These are phyloP conservation scores for Phytophthora pluvialis DNA, from an alignment of 352 stramenopile genomes.

Conservation along the genomic window DNA sequence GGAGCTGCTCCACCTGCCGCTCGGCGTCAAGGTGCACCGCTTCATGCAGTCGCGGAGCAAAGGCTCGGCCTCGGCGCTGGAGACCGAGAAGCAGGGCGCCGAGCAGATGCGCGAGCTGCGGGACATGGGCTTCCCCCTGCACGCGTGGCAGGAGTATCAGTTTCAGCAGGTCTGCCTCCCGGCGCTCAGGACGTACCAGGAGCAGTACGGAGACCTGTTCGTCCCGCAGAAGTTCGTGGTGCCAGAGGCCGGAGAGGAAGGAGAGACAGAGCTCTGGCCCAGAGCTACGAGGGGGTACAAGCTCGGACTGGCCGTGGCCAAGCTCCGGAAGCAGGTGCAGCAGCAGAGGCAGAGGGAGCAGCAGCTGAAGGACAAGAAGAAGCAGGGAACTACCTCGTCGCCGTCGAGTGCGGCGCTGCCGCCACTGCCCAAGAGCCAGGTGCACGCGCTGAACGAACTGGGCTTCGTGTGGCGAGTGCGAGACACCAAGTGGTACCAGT, in stretches of 20 bases:
- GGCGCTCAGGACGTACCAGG: conserved; percentile 83
- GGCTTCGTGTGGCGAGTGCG: conserved; percentile 93
- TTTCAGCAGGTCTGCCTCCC: conserved; percentile 68
- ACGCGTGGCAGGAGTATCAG: conserved; percentile 66
- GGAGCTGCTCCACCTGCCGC: conserved; percentile 55
- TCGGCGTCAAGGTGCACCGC: conserved; percentile 65
- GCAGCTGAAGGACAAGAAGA: conserved; percentile 28
- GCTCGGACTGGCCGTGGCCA: conserved; percentile 89
- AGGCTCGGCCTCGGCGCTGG: conserved; percentile 24
- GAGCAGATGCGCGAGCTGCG: conserved; percentile 49
- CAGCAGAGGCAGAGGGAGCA: conserved; percentile 33
- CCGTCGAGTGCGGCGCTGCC: conserved; percentile 19
- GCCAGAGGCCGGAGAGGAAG: conserved; percentile 43
- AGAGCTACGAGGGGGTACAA: conserved; percentile 81
- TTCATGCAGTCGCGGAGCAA: conserved; percentile 49
- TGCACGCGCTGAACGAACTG: conserved; percentile 83
- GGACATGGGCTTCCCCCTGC: conserved; percentile 63
- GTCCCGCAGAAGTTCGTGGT: conserved; percentile 94
- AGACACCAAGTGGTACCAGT: conserved; percentile 75
- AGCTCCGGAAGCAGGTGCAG: conserved; percentile 76
- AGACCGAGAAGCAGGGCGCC: conserved; percentile 33
- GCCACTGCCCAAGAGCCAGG: conserved; percentile 60
- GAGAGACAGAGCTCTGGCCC: conserved; percentile 57
- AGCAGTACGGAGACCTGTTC: conserved; percentile 85
- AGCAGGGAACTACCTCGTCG: background rate